Percentiles rank a stretch among this genome's conserved stretches.
These are phyloP conservation scores for Clonostachys rosea DNA, from an alignment of 2,329 filamentous ascomycete species.

Conservation along the genomic window DNA sequence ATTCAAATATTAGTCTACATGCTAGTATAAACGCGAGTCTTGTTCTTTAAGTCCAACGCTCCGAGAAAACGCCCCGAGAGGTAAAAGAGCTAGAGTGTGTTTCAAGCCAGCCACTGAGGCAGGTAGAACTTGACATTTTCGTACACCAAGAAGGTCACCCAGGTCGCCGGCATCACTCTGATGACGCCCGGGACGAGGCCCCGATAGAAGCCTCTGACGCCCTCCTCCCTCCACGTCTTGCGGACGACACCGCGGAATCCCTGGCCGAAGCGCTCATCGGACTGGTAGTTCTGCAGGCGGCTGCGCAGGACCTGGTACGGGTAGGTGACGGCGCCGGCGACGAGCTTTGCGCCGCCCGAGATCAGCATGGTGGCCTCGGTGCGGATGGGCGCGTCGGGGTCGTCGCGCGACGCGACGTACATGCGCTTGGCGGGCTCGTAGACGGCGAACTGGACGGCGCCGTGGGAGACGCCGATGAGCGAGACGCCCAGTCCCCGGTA, in stretches of 20 bases:
- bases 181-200: conserved; percentile 86
- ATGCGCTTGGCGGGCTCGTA: conserved; percentile 68
- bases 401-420: conserved; percentile 39
- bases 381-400: conserved; percentile 34
- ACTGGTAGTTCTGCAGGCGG: conserved; percentile 84
- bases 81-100: neutral
- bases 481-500: conserved; percentile 84
- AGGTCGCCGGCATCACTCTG: conserved; percentile 87
- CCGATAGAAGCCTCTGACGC: conserved; percentile 81
- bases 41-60: too few relatives aligned
- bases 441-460: conserved; percentile 91
- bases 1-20: too few relatives aligned
- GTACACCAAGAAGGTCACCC: conserved; percentile 95
- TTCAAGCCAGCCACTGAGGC: conserved; percentile 28
- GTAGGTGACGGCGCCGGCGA: conserved; percentile 87
- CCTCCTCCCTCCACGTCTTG: conserved; percentile 77
- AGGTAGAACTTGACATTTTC: conserved; percentile 84
- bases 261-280: conserved; percentile 67
- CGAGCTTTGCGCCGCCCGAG: conserved; percentile 76
- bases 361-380: conserved; percentile 78
- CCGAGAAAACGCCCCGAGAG: too few relatives aligned
- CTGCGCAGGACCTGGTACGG: conserved; percentile 92
- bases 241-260: conserved; percentile 65
- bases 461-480: conserved; percentile 83
- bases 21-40: too few relatives aligned